These are phyloP conservation scores for Phlyctochytrium arcticum DNA, from an alignment of 192 early-diverging fungal genomes.

Conservation along the genomic window DNA sequence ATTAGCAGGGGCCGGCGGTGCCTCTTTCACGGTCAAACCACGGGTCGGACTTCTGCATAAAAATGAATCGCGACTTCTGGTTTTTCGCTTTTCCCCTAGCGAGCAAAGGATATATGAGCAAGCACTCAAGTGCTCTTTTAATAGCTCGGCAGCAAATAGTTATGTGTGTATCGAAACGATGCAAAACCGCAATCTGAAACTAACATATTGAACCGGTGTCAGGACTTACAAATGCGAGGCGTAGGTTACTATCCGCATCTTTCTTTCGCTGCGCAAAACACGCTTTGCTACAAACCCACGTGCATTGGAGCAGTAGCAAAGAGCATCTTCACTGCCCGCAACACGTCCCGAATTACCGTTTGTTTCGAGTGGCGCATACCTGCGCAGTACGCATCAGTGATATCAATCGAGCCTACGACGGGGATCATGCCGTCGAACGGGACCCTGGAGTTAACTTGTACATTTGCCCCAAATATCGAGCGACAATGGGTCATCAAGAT, in stretches of 20 bases:
- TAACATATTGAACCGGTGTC: not conserved
- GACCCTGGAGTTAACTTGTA: conserved; percentile 30
- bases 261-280: conserved; percentile 41
- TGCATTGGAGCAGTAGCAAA: conserved; percentile 40
- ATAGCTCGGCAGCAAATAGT: conserved; percentile 27
- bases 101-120: conserved; percentile 46
- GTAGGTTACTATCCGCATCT: conserved; percentile 44
- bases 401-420: conserved; percentile 37
- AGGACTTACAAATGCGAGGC: conserved; percentile 47
- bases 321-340: conserved; percentile 32
- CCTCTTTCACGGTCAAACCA: conserved; percentile 49
- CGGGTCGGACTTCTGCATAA: conserved; percentile 43
- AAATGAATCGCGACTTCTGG: conserved; percentile 46
- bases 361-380: conserved; percentile 54
- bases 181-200: not conserved
- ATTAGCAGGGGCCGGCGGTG: conserved; percentile 31
- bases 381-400: conserved; percentile 37
- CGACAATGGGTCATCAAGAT: conserved; percentile 43
- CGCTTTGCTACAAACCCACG: conserved; percentile 46
- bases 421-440: conserved; percentile 38
- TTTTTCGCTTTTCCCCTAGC: conserved; percentile 47
- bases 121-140: conserved; percentile 50
- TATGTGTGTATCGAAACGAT: conserved; percentile 6
- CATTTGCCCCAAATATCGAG: conserved; percentile 37
- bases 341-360: conserved; percentile 43